Evolutionary conservation across 306 rosid genomes (phyloP).

Genomic region (Medicago arabica): DNA sequence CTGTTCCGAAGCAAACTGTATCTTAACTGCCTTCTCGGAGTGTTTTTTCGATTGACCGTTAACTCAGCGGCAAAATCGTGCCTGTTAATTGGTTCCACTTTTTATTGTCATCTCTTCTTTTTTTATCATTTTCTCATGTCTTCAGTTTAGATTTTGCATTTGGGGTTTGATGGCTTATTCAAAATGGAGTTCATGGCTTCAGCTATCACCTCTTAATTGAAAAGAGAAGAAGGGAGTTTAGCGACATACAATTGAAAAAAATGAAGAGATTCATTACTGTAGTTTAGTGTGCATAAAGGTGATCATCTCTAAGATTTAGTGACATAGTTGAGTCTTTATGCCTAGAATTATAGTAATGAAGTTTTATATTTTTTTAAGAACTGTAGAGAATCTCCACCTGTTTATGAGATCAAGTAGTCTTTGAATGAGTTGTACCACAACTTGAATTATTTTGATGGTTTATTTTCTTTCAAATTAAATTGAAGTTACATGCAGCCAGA

Average conservation of each 20-base stretch:
- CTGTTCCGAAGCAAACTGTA: conserved; percentile 27
- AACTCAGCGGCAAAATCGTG: conserved; percentile 15
- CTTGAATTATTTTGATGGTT: neutral
- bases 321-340: neutral
- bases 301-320: neutral
- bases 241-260: no score
- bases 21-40: conserved; percentile 1
- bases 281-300: neutral
- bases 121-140: neutral
- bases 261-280: neutral
- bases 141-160: conserved; percentile 4
- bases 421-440: neutral
- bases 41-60: neutral
- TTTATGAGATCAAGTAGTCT: neutral
- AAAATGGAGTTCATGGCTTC: neutral
- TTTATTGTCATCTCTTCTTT: neutral
- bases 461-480: neutral
- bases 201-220: neutral
- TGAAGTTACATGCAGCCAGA: neutral
- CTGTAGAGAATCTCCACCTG: neutral
- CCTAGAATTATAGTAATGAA: neutral
- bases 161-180: neutral
- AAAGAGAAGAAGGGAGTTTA: neutral
- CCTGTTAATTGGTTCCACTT: neutral
- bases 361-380: neutral